phyloP scores from a whole-genome alignment of 1,284 basidiomycete genomes.

The Sporisorium reilianum region DNA sequence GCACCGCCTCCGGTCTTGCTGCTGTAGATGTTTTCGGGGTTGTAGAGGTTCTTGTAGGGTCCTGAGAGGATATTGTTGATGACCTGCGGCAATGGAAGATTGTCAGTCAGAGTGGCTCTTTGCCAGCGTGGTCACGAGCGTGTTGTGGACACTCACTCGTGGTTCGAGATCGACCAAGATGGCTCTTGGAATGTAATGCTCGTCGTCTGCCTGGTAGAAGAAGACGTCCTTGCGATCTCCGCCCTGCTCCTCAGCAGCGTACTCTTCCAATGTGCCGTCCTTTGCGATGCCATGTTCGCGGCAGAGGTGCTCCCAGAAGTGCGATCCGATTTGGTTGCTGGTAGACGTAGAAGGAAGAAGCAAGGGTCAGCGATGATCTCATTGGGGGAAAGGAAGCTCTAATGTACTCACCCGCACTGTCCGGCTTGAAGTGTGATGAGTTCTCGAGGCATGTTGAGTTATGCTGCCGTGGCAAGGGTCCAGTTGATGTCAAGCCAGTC shows the following conservation, averaged over 20 bases:
- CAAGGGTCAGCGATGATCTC: slow-evolving; percentile 6
- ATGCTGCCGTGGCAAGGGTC: not conserved
- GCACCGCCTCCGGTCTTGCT: slow-evolving; percentile 97
- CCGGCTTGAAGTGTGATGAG: slow-evolving; percentile 68
- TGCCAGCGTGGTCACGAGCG: not conserved
- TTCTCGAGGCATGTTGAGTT: slow-evolving; percentile 61
- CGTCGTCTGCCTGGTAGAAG: slow-evolving; percentile 99
- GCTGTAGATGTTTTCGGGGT: slow-evolving; percentile 97
- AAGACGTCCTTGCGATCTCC: slow-evolving; percentile 96
- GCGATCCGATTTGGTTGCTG: slow-evolving; percentile 67
- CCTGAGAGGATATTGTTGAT: slow-evolving; percentile 94
- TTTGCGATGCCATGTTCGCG: slow-evolving; percentile 66
- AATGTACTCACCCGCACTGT: slow-evolving; percentile 59
- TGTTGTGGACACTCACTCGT: slow-evolving; percentile 75
- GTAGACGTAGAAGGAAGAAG: not conserved
- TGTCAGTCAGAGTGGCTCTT: not conserved
- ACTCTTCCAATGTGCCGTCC: slow-evolving; percentile 68
- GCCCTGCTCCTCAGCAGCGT: slow-evolving; percentile 60
- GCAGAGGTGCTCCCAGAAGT: slow-evolving; percentile 69
- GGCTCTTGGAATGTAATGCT: slow-evolving; percentile 97
- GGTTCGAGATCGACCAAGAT: slow-evolving; percentile 98
- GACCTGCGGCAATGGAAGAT: slow-evolving; percentile 75
- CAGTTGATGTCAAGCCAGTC: not conserved
- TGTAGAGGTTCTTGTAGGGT: slow-evolving; percentile 93
- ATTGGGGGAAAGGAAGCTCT: not conserved